Conservation (phyloP, 768 basidiomycete species). For the Leccinum olivaceopallidum region DNA sequence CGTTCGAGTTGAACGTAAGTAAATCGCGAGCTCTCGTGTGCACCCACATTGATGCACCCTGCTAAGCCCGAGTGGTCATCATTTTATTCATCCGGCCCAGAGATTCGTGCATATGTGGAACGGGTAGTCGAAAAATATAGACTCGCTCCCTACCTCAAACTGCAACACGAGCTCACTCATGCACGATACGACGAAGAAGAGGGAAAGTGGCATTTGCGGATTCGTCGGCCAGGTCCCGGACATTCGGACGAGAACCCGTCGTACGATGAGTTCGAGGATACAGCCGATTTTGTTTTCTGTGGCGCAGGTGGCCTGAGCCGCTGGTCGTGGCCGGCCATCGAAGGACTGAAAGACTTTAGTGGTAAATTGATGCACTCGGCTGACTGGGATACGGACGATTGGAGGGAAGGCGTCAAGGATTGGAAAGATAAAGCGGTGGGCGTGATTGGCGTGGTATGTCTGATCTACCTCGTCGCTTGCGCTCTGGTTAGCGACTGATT, state of each 20-base stretch:
- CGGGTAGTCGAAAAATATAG: conserved; percentile 58
- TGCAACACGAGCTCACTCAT: conserved; percentile 52
- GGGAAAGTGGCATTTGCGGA: conserved; percentile 57
- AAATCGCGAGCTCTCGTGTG: neutral
- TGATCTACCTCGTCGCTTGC: no score
- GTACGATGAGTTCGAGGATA: conserved; percentile 21
- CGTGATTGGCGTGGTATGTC: no score
- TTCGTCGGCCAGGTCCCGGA: conserved; percentile 36
- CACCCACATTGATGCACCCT: neutral
- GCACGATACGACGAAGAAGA: conserved; percentile 50
- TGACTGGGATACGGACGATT: no score
- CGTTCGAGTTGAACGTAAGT: conserved; percentile 53
- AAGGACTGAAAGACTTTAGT: neutral
- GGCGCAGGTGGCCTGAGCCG: neutral
- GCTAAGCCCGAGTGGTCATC: conserved; percentile 45
- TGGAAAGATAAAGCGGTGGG: no score
- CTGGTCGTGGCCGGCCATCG: neutral
- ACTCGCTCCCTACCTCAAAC: conserved; percentile 51
- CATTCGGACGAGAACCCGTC: conserved; percentile 18
- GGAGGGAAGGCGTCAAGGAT: no score
- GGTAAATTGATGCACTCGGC: no score
- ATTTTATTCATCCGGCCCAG: conserved; percentile 59
- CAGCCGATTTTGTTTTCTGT: neutral
- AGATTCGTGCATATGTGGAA: conserved; percentile 58
- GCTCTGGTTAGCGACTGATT: no score